A percentile compares a stretch with the other conserved stretches of the same genome.
phyloP scores from a whole-genome alignment of 2,329 filamentous ascomycete genomes.

The Laburnicola sp. region DNA sequence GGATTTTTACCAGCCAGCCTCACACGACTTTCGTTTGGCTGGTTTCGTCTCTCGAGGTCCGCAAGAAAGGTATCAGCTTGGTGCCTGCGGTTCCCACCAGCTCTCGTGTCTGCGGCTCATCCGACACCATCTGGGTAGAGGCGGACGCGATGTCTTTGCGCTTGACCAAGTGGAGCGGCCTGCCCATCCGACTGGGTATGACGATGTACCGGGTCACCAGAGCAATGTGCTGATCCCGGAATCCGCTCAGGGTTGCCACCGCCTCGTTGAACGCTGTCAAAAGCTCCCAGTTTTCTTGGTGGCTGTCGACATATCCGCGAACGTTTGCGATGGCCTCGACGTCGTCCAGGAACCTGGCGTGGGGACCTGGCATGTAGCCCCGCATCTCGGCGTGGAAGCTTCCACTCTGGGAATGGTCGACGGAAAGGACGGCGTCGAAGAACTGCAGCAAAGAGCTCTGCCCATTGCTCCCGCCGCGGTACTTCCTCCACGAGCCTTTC shows the following conservation, averaged over 20 bases:
- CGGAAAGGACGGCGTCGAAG: slow-evolving; percentile 57
- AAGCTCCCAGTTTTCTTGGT: slow-evolving; percentile 40
- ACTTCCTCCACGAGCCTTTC: slow-evolving; percentile 54
- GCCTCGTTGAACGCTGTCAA: slow-evolving; percentile 52
- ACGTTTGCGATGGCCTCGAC: slow-evolving; percentile 52
- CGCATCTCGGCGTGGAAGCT: slow-evolving; percentile 53
- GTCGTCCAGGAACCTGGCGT: slow-evolving; percentile 55
- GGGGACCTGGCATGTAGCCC: slow-evolving; percentile 58
- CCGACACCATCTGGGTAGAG: slow-evolving; percentile 45
- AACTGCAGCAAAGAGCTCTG: slow-evolving; percentile 60
- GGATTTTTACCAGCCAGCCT: slow-evolving; percentile 2
- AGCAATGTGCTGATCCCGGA: slow-evolving; percentile 57
- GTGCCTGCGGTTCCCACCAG: slow-evolving; percentile 58
- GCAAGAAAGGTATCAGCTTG: slow-evolving; percentile 57
- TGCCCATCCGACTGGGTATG: slow-evolving; percentile 43
- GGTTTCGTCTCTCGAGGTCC: slow-evolving; percentile 57
- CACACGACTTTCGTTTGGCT: slow-evolving; percentile 42
- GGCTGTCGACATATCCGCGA: slow-evolving; percentile 48
- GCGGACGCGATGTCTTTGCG: slow-evolving; percentile 51
- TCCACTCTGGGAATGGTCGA: slow-evolving; percentile 51
- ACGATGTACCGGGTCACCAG: slow-evolving; percentile 59
- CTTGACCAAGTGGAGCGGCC: slow-evolving; percentile 24
- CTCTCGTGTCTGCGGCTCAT: slow-evolving; percentile 38
- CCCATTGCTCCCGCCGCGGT: slow-evolving; percentile 59
- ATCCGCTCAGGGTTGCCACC: slow-evolving; percentile 49